phyloP scores from a whole-genome alignment of 805 yeast genomes.

The Candida easanensis region DNA sequence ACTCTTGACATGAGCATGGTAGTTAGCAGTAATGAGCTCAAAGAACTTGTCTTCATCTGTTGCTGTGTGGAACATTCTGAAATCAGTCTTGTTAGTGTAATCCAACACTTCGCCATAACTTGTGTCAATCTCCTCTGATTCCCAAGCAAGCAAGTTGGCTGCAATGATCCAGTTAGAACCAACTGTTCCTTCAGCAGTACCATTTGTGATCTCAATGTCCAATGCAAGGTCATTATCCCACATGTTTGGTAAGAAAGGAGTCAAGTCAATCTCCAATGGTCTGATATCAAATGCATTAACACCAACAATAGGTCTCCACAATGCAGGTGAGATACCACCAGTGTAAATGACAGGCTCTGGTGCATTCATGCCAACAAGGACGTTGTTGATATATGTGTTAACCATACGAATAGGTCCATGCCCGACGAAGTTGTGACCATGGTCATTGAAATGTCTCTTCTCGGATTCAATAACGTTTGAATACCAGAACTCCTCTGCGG shows the following conservation, averaged over 20 bases:
- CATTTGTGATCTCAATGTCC: conserved; percentile 52
- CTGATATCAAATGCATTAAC: conserved; percentile 71
- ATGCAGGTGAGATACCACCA: conserved; percentile 76
- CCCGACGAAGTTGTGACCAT: conserved; percentile 44
- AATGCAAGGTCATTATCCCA: conserved; percentile 49
- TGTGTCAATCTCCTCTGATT: conserved; percentile 37
- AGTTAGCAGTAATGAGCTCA: conserved; percentile 23
- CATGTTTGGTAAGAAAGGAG: conserved; percentile 65
- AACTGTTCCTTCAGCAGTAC: conserved; percentile 33
- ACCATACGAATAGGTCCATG: conserved; percentile 74
- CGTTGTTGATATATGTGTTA: conserved; percentile 57
- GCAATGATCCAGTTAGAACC: conserved; percentile 57
- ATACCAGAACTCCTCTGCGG: conserved; percentile 85
- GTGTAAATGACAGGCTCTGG: conserved; percentile 78
- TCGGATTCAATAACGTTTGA: conserved; percentile 51
- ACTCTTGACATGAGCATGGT: conserved; percentile 14
- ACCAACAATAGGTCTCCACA: conserved; percentile 82
- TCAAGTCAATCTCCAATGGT: conserved; percentile 65
- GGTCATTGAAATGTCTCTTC: conserved; percentile 35
- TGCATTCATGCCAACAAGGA: conserved; percentile 55
- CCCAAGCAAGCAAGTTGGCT: conserved; percentile 56
- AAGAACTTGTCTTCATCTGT: conserved; percentile 18
- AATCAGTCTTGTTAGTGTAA: conserved; percentile 27
- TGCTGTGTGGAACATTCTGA: conserved; percentile 6
- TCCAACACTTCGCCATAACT: conserved; percentile 38